Conservation (phyloP, 2,329 filamentous ascomycete genomes). For the Paraconiothyrium sp. region DNA sequence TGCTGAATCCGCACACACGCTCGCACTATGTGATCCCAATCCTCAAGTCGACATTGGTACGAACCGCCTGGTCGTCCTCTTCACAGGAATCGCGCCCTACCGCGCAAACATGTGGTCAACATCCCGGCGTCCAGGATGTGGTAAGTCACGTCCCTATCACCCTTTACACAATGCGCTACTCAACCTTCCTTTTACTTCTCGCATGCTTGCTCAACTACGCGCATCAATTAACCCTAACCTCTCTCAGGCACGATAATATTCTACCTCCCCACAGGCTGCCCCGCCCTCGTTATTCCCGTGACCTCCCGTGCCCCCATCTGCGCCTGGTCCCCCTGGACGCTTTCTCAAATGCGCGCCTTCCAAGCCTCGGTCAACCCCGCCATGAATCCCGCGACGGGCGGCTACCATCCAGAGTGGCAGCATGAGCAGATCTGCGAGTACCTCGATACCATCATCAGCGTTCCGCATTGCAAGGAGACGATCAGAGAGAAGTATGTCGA, state of each 20-base stretch:
- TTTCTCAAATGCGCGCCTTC: constrained; percentile 39
- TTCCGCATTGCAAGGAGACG: constrained; percentile 33
- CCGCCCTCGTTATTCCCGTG: constrained; percentile 49
- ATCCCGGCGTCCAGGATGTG: constrained; percentile 50
- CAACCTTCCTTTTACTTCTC: background rate
- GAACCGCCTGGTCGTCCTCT: constrained; percentile 49
- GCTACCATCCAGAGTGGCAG: constrained; percentile 39
- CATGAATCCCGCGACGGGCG: constrained; percentile 18
- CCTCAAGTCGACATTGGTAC: constrained; percentile 39
- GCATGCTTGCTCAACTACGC: background rate
- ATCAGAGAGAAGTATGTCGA: constrained; percentile 43
- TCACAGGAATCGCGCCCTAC: constrained; percentile 51
- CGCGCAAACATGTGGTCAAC: constrained; percentile 49
- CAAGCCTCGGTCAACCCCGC: constrained; percentile 20
- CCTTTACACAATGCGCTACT: background rate
- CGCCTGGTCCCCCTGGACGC: constrained; percentile 48
- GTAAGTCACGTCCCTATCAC: background rate
- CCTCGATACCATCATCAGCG: constrained; percentile 41
- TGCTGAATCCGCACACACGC: constrained; percentile 40
- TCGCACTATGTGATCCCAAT: constrained; percentile 44
- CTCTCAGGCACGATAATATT: constrained; percentile 41
- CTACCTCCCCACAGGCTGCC: constrained; percentile 50
- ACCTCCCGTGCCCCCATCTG: constrained; percentile 37
- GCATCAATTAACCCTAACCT: background rate
- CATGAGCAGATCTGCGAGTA: constrained; percentile 49